phyloP scores from a whole-genome alignment of 2,329 filamentous ascomycete species.

The Penicillium sp. region DNA sequence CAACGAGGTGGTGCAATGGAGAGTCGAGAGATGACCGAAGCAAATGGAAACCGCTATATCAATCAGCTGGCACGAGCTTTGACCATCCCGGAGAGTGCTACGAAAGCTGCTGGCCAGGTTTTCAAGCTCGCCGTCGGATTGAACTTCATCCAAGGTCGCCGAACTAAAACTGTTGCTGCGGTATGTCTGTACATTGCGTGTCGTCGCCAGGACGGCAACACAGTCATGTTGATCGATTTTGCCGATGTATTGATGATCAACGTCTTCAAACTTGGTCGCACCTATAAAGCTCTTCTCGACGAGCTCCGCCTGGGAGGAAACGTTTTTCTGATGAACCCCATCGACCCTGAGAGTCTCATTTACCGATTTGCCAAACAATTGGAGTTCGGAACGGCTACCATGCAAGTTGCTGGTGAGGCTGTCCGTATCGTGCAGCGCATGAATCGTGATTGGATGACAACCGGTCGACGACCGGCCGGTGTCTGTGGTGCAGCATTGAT shows the following conservation, averaged over 20 bases:
- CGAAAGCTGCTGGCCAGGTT: conserved; percentile 66
- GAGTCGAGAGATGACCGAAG: conserved; percentile 49
- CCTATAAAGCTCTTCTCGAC: conserved; percentile 79
- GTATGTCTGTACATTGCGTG: conserved; percentile 89
- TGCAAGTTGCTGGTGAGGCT: conserved; percentile 83
- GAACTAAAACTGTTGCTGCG: conserved; percentile 80
- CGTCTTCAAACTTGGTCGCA: conserved; percentile 86
- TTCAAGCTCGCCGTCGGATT: conserved; percentile 72
- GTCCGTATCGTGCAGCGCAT: conserved; percentile 85
- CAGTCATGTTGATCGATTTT: conserved; percentile 91
- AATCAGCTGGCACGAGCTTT: conserved; percentile 42
- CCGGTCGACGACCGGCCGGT: conserved; percentile 87
- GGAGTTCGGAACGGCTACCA: conserved; percentile 79
- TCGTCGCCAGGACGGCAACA: conserved; percentile 73
- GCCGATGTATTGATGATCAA: conserved; percentile 82
- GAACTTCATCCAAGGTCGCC: conserved; percentile 83
- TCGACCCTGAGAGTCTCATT: conserved; percentile 87
- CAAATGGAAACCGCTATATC: conserved; percentile 46
- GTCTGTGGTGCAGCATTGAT: conserved; percentile 93
- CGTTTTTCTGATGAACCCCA: conserved; percentile 68
- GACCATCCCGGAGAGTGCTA: conserved; percentile 56
- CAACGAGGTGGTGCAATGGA: conserved; percentile 50
- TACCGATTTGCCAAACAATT: conserved; percentile 87
- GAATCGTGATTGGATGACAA: conserved; percentile 96
- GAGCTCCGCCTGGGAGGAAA: conserved; percentile 52